phyloP scores from a whole-genome alignment of 768 basidiomycete genomes.

The Pleurotus citrinopileatus region DNA sequence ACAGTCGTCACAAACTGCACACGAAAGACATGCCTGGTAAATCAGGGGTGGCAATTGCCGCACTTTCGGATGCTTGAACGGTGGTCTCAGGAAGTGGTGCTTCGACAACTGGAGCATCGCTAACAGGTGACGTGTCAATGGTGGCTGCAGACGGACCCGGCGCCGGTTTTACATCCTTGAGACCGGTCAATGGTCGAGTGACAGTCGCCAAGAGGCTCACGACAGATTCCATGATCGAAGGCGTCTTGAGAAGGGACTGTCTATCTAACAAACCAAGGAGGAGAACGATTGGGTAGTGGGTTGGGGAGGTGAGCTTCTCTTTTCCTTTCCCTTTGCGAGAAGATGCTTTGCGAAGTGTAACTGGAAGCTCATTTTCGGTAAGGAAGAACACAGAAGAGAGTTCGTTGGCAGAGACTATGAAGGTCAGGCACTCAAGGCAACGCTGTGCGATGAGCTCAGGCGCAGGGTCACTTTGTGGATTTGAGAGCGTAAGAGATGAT shows the following conservation, averaged over 20 bases:
- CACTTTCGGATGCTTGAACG: background rate
- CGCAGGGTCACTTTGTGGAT: constrained; percentile 70
- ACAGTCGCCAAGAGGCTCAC: constrained; percentile 86
- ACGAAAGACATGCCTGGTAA: background rate
- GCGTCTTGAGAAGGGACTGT: constrained; percentile 79
- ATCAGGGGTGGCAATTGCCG: background rate
- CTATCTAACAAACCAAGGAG: constrained; percentile 87
- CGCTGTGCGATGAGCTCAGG: constrained; percentile 94
- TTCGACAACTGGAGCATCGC: background rate
- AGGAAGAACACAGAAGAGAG: constrained; percentile 90
- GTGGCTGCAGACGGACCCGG: constrained; percentile 17
- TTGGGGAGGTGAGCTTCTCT: constrained; percentile 78
- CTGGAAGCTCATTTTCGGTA: constrained; percentile 88
- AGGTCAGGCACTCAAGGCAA: constrained; percentile 87
- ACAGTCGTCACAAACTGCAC: background rate
- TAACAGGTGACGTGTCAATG: constrained; percentile 1
- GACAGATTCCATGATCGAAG: constrained; percentile 90
- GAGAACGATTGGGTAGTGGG: constrained; percentile 89
- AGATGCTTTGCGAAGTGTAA: constrained; percentile 63
- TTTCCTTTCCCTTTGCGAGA: constrained; percentile 95
- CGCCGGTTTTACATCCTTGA: constrained; percentile 49
- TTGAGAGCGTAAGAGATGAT: constrained; percentile 44
- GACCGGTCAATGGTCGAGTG: constrained; percentile 73
- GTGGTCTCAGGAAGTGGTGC: background rate
- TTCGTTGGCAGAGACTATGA: constrained; percentile 85